A percentile compares a stretch with the other conserved stretches of the same genome.
Evolutionary conservation across 2,329 filamentous ascomycete species (phyloP).

Genomic region (Colletotrichum liaoningense): DNA sequence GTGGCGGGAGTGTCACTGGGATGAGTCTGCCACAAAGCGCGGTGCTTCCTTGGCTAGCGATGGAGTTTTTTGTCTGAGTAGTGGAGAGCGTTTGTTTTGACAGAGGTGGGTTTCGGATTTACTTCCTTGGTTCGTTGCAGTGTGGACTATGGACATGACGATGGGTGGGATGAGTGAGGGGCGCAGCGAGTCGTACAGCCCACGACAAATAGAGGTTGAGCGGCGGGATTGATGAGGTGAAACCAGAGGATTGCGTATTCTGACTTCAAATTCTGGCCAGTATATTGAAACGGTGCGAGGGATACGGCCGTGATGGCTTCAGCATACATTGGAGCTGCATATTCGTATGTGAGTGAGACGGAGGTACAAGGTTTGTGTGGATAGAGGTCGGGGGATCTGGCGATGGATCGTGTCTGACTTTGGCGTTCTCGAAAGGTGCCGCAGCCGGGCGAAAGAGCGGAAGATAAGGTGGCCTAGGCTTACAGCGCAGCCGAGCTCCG

Average conservation of each 20-base stretch:
- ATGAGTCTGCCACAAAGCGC: conserved; percentile 5
- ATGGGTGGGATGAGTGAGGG: conserved; percentile 14
- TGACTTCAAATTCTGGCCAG: not conserved
- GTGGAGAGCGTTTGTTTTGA: conserved; percentile 24
- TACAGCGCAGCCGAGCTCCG: not conserved
- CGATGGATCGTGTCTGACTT: conserved; percentile 6
- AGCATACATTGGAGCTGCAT: conserved; percentile 18
- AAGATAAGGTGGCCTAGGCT: not conserved
- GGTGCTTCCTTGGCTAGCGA: conserved; percentile 5
- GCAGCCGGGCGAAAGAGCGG: not conserved
- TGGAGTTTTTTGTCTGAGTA: conserved; percentile 3
- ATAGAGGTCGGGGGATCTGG: conserved; percentile 4
- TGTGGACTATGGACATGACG: conserved; percentile 9
- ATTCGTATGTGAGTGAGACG: not conserved
- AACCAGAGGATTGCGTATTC: not conserved
- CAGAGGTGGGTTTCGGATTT: not conserved
- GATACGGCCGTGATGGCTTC: not conserved
- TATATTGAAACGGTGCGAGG: not conserved
- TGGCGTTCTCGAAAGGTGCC: conserved; percentile 13
- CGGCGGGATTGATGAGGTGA: not conserved
- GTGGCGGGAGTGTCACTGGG: conserved; percentile 17
- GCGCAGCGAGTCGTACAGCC: conserved; percentile 2
- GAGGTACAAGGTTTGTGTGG: not conserved
- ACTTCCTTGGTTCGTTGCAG: not conserved
- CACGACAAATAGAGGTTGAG: not conserved